Evolutionary conservation across 2,329 filamentous ascomycete species (phyloP).

Genomic region (Triangularia setosa): DNA sequence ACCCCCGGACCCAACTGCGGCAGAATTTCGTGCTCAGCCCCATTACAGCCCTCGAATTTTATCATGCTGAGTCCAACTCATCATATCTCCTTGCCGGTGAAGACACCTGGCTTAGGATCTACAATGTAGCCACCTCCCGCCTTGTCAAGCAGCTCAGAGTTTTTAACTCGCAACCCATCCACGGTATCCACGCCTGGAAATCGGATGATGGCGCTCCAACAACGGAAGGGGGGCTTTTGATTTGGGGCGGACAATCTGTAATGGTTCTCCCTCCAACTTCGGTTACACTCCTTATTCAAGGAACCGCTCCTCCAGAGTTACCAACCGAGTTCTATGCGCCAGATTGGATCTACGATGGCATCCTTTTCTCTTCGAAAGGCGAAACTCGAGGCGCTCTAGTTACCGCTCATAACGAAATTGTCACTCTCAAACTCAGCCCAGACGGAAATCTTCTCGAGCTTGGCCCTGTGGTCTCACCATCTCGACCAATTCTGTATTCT

Average conservation of each 20-base stretch:
- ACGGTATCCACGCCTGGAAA: constrained; percentile 58
- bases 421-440: constrained; percentile 43
- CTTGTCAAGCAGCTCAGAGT: constrained; percentile 45
- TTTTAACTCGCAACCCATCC: constrained; percentile 67
- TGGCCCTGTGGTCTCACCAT: constrained; percentile 55
- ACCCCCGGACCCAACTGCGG: constrained; percentile 14
- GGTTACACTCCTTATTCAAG: constrained; percentile 34
- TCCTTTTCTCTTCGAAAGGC: constrained; percentile 43
- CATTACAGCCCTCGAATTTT: constrained; percentile 58
- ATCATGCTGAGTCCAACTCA: constrained; percentile 30
- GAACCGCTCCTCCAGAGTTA: constrained; percentile 13
- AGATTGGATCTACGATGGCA: constrained; percentile 76
- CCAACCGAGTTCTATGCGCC: constrained; percentile 45
- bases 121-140: constrained; percentile 37
- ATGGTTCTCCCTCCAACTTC: constrained; percentile 36
- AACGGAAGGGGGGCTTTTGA: not conserved
- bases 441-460: constrained; percentile 35
- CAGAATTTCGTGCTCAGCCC: constrained; percentile 47
- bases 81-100: constrained; percentile 55
- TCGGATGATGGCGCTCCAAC: not conserved
- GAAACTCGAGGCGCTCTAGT: constrained; percentile 55
- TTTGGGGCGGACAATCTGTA: constrained; percentile 67
- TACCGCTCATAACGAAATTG: constrained; percentile 83
- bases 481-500: constrained; percentile 83
- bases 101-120: constrained; percentile 55